A percentile compares a stretch with the other conserved stretches of the same genome.
These are phyloP conservation scores for Pugionium cornutum DNA, from an alignment of 345 rosid species.

Conservation along the genomic window DNA sequence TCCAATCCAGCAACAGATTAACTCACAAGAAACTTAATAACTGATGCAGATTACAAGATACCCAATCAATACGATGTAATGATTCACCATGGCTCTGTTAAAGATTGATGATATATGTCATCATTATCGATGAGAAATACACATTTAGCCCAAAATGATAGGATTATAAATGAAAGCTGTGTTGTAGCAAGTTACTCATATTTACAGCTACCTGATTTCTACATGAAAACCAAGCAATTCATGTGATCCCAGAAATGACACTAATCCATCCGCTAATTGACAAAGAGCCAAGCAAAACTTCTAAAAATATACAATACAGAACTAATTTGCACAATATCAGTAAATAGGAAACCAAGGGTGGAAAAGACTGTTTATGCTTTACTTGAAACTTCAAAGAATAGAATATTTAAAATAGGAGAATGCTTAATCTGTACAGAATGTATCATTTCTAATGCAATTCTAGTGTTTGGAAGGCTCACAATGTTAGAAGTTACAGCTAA, in stretches of 20 bases:
- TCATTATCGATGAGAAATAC: background rate
- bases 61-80: background rate
- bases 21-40: background rate
- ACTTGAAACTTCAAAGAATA: background rate
- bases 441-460: background rate
- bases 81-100: background rate
- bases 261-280: slow-evolving; percentile 5
- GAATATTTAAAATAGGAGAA: background rate
- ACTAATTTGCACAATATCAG: background rate
- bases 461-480: background rate
- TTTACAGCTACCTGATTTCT: background rate
- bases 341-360: background rate
- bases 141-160: background rate
- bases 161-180: background rate
- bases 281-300: background rate
- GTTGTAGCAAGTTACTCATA: background rate
- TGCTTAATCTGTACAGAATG: background rate
- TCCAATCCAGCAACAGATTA: background rate
- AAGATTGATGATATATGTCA: background rate
- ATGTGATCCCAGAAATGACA: background rate
- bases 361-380: background rate
- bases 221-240: slow-evolving; percentile 11
- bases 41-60: background rate
- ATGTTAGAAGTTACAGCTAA: background rate
- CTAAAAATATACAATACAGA: background rate